Base-by-base conservation (phyloP, 352 stramenopile species). In the Phytophthora colocasiae region DNA sequence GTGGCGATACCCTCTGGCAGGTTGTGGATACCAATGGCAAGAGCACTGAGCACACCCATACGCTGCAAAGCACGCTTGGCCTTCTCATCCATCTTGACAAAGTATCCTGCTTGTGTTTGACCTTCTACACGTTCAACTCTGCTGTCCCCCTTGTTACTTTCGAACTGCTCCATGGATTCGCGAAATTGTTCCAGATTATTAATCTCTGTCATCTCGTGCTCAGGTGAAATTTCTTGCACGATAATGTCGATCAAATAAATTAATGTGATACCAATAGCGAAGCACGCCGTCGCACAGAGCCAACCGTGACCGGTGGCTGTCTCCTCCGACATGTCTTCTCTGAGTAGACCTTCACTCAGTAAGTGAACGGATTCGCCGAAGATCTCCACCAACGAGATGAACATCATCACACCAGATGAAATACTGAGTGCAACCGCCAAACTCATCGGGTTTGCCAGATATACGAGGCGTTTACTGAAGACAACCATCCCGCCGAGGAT, bases 1-100 rank as follows among this genome's bases (percentile, higher is more conserved):
- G 95, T 98, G 12, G 95, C 96, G 17, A 98, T 90, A 19, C 96
- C 96, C 66, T 99, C 96, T 0, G 97, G 97, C 41, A 98, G 93
- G 73, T 99, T 99, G 78, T 99, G 96, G 27, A 98, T 66, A 7
- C 78, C 93, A 51, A 99, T 97, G 4, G 95, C 91, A 6, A 98
- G 38, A 6, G 95, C 95, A 38, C 91, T 98, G n/a, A 95, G 84
- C 8, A 98, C 29, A 15, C 92, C 93, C 87, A 96, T 97, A 39
- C 81, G 78, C 6, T 93, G 75, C 24, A 98, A 76, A 22, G 62
- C 36, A 11, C 55, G 45, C 26, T 77, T 67, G 2, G 73, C 57
- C 1, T 68, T 27, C 12, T 82, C 70, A 17, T 71, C 58, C 27
- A 83, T 60, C 48, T 81, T 75, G 43, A 63, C 15, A 4, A 55